phyloP scores from a whole-genome alignment of 495 filamentous ascomycete genomes.

The Talaromyces stipitatus region DNA sequence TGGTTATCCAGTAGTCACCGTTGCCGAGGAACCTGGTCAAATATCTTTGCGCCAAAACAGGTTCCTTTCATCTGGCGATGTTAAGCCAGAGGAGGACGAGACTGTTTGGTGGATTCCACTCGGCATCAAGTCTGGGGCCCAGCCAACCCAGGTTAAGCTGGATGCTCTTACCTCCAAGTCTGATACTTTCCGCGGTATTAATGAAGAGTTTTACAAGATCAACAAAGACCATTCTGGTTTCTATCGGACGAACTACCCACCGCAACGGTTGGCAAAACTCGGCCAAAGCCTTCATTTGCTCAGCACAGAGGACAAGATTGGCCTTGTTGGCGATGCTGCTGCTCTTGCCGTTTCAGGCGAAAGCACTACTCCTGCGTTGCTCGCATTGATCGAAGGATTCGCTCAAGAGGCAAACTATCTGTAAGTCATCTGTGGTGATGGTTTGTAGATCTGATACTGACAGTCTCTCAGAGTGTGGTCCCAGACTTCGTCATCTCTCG shows the following conservation, averaged over 20 bases:
- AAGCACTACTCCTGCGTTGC: slow-evolving; percentile 66
- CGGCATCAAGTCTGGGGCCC: slow-evolving; percentile 53
- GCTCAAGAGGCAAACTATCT: slow-evolving; percentile 73
- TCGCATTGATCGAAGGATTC: slow-evolving; percentile 76
- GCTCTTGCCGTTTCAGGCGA: slow-evolving; percentile 84
- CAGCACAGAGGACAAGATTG: slow-evolving; percentile 82
- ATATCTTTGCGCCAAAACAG: slow-evolving; percentile 77
- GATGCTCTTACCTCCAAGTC: slow-evolving; percentile 67
- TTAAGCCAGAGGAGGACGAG: slow-evolving; percentile 80
- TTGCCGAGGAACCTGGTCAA: slow-evolving; percentile 74
- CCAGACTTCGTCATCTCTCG: slow-evolving; percentile 66
- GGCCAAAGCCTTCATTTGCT: slow-evolving; percentile 65
- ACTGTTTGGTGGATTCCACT: slow-evolving; percentile 97
- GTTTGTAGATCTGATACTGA: background rate
- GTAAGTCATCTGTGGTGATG: slow-evolving; percentile 25
- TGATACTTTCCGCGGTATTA: slow-evolving; percentile 63
- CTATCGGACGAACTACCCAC: slow-evolving; percentile 88
- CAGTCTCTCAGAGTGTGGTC: slow-evolving; percentile 58
- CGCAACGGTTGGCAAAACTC: slow-evolving; percentile 67
- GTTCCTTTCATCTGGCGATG: slow-evolving; percentile 86
- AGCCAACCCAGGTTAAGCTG: slow-evolving; percentile 25
- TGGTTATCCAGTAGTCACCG: slow-evolving; percentile 82
- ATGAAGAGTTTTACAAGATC: slow-evolving; percentile 78
- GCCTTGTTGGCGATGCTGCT: slow-evolving; percentile 82
- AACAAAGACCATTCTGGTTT: slow-evolving; percentile 85